Evolutionary conservation across 1,139 yeast species (phyloP).

Genomic region (Magnusiomyces ingens): DNA sequence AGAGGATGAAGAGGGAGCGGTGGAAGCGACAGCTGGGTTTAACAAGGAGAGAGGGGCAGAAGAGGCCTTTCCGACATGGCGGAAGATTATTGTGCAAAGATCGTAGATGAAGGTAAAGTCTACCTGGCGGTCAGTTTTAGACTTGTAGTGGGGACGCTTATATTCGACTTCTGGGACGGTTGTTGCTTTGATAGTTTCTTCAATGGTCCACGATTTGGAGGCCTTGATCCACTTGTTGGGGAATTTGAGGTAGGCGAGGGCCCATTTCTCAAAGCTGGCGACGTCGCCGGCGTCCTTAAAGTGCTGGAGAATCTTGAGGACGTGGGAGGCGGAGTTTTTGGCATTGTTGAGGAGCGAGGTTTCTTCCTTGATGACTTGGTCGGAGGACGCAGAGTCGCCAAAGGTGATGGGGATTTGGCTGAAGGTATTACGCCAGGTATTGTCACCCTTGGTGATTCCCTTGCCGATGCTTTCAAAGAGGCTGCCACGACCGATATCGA

Average conservation of each 20-base stretch:
- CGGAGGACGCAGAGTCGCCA: neutral
- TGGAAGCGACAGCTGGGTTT: conserved; percentile 11
- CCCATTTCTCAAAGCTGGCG: conserved; percentile 23
- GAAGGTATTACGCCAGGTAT: conserved; percentile 3
- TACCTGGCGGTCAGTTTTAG: conserved; percentile 52
- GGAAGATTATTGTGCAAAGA: conserved; percentile 43
- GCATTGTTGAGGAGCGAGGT: conserved; percentile 10
- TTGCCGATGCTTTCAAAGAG: conserved; percentile 69
- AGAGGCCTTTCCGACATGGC: conserved; percentile 14
- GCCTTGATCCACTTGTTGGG: conserved; percentile 4
- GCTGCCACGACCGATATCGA: conserved; percentile 64
- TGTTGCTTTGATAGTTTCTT: conserved; percentile 23
- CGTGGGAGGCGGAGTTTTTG: conserved; percentile 16
- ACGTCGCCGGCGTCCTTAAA: conserved; percentile 15
- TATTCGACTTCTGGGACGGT: conserved; percentile 13
- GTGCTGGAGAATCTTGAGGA: conserved; percentile 27
- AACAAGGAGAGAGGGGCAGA: conserved; percentile 9
- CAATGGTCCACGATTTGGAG: conserved; percentile 6
- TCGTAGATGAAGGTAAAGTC: conserved; percentile 50
- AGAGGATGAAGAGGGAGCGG: conserved; percentile 10
- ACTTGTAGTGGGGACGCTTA: neutral
- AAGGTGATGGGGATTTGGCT: neutral
- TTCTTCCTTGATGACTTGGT: neutral
- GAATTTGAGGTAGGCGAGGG: conserved; percentile 25
- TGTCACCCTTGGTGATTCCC: conserved; percentile 36